Base-by-base conservation (phyloP, 2,329 filamentous ascomycete species). In the Celoporthe dispersa region DNA sequence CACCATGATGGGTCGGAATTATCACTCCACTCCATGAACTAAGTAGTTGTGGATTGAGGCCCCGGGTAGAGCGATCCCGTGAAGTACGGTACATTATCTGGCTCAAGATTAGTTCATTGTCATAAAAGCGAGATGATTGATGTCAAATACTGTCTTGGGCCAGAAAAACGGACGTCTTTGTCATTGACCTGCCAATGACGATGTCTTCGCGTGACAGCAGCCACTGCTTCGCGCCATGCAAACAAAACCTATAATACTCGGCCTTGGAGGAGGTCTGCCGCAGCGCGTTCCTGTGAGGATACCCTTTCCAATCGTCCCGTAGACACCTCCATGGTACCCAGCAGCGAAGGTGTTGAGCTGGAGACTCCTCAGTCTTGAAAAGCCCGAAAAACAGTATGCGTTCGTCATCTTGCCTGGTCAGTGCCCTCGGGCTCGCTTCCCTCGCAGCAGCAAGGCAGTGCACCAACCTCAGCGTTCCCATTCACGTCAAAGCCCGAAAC, bases 401-500 rank as follows among this genome's bases (percentile, higher is more conserved):
- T 31, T 35, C 64, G 5, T 41, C 68, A 25, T 64, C 39, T 53
- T 41, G 37, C 5, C 3, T 25, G 12, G 9, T 60, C 37, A 61
- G 16, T 31, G 5, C 39, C 8, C 62, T 79, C 41, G 64, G 73
- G 39, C 71, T 80, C 33, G 70, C 76, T 39, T 68, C 76, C 33
- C 69, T 74, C n/a, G 75, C 75, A 19, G 73, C 78, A 60, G 81
- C 82, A 9, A 78, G 80, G 39, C 76, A 78, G 19, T 85, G 83
- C 75, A 76, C 73, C 51, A 84, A 90, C 71, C 75, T 90, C 41
- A 87, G 83, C 1, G 82, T 92, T 6, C 85, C 87, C 1, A 81
- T 91, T 19, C 78, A 81, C 3, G 84, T 91, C 64, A 82, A 82
- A 1, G 82, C 88, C 0, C 80, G 85, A 33, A 88, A 90, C 69